Percentiles rank a stretch among this genome's conserved stretches.
Conservation (phyloP, 139 green algal genomes). For the Chlamydomonas incerta region DNA sequence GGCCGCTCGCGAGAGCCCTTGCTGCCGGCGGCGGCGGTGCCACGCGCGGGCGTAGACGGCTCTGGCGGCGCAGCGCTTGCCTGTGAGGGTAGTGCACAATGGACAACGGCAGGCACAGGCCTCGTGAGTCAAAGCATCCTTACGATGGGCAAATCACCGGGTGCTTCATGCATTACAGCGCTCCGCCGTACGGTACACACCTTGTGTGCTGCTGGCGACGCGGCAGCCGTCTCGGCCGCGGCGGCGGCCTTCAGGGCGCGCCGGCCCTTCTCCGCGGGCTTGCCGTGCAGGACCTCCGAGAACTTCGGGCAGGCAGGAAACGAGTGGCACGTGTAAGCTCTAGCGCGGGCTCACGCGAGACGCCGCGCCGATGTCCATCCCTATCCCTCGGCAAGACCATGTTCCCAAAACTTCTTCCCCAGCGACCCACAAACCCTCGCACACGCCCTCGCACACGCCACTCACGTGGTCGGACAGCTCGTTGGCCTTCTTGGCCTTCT, state of each 20-base stretch:
- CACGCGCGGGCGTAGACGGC: too few relatives aligned
- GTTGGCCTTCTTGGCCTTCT: background rate
- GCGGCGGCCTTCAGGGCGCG: background rate
- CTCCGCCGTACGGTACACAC: background rate
- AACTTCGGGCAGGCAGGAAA: background rate
- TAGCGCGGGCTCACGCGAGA: too few relatives aligned
- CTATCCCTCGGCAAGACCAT: too few relatives aligned
- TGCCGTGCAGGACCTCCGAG: constrained; percentile 33
- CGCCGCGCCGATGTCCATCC: too few relatives aligned
- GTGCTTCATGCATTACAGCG: background rate
- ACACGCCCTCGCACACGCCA: background rate
- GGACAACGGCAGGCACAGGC: background rate
- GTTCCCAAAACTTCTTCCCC: too few relatives aligned
- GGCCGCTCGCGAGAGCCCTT: too few relatives aligned
- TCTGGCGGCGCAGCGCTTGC: too few relatives aligned
- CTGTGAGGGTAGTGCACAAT: background rate
- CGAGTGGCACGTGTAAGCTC: too few relatives aligned
- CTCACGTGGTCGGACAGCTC: constrained; percentile 6
- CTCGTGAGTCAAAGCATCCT: too few relatives aligned
- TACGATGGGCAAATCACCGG: too few relatives aligned
- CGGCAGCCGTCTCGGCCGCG: background rate
- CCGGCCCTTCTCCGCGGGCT: background rate
- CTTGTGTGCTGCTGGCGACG: background rate
- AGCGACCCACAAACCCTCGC: too few relatives aligned
- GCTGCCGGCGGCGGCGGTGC: too few relatives aligned